Conservation (phyloP, 2,329 filamentous ascomycete species). For the Pseudopyrenochaeta lycopersici region DNA sequence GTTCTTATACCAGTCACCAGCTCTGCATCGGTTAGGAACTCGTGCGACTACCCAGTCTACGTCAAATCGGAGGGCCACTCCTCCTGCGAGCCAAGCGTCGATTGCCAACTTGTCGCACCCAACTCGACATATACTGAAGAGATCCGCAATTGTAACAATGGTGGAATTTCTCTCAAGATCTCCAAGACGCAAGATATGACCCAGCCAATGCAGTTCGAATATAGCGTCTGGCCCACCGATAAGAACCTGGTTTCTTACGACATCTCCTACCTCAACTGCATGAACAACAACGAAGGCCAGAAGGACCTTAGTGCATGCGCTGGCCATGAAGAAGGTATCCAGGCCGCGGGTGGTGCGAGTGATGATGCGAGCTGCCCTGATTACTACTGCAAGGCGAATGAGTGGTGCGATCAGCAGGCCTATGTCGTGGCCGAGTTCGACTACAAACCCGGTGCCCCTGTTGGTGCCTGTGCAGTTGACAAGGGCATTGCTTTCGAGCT, state of each 20-base stretch:
- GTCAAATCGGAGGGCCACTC: slow-evolving; percentile 19
- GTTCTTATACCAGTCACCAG: slow-evolving; percentile 5
- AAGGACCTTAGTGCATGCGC: slow-evolving; percentile 16
- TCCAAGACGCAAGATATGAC: slow-evolving; percentile 6
- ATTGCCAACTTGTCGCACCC: slow-evolving; percentile 2
- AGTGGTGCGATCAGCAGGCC: slow-evolving; percentile 15
- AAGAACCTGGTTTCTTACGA: slow-evolving; percentile 18
- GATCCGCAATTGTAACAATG: slow-evolving; percentile 7
- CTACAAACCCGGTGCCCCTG: slow-evolving; percentile 16
- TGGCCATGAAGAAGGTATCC: slow-evolving; percentile 22
- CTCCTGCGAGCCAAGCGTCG: slow-evolving; percentile 1
- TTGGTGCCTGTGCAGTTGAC: slow-evolving; percentile 11
- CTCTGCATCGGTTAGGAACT: slow-evolving; percentile 25
- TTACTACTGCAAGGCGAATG: slow-evolving; percentile 11
- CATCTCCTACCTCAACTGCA: slow-evolving; percentile 24
- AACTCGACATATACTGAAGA: slow-evolving; percentile 15
- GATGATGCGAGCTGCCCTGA: slow-evolving; percentile 1
- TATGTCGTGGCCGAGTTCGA: slow-evolving; percentile 20
- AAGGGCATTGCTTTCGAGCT: slow-evolving; percentile 24
- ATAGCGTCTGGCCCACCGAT: slow-evolving; percentile 13
- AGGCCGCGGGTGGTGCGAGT: slow-evolving; percentile 11
- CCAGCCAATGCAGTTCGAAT: slow-evolving; percentile 24
- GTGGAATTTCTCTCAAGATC: slow-evolving; percentile 21
- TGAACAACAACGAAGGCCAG: slow-evolving; percentile 10
- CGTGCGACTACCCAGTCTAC: slow-evolving; percentile 25